Base-by-base conservation (phyloP, 2,329 filamentous ascomycete genomes). In the Immersiporthe knoxdaviesiana region DNA sequence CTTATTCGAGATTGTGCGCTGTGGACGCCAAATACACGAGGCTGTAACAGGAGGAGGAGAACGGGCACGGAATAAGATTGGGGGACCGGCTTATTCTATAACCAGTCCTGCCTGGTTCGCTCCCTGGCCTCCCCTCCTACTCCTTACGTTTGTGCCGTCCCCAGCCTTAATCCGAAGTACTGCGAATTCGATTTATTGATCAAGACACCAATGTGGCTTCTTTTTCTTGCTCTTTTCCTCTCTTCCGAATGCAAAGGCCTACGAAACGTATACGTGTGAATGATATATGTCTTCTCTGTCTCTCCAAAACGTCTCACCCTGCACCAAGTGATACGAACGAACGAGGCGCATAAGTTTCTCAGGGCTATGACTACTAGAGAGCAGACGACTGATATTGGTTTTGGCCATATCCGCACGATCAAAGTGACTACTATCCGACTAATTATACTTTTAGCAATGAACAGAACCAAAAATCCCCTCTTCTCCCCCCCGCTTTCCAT, bases 151-250 rank as follows among this genome's bases (percentile, higher is more conserved):
- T 50, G n/a, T 30, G 58, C 18, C 21, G 41, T 44, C 16, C 54
- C 44, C 41, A 52, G 60, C 44, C 37, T 67, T 47, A 39, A 50
- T 39, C 65, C 58, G 39, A 39, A 50, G 32, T 68, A 56, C 37
- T 64, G 44, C 27, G 44, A 70, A 65, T 68, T 39, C 61, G 54
- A 68, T 64, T 63, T 21, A 56, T 18, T 56, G 52, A 18, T 32
- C 52, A 56, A 56, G 52, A 30, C 27, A 32, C 24, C 52, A 12
- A 11, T 30, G 7, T 14, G 6, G 6, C 27, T 30, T 8, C 52
- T 56, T 30, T 27, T 54, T 27, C 52, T 18, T 3, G 24, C n/a
- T n/a, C n/a, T n/a, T n/a, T n/a, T n/a, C n/a, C n/a, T n/a, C n/a
- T n/a, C n/a, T 10, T 30, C 52, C 27, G 27, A 56, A 30, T 24